Evolutionary conservation across 1,284 basidiomycete genomes (phyloP).

Genomic region (Leccinum holopus): DNA sequence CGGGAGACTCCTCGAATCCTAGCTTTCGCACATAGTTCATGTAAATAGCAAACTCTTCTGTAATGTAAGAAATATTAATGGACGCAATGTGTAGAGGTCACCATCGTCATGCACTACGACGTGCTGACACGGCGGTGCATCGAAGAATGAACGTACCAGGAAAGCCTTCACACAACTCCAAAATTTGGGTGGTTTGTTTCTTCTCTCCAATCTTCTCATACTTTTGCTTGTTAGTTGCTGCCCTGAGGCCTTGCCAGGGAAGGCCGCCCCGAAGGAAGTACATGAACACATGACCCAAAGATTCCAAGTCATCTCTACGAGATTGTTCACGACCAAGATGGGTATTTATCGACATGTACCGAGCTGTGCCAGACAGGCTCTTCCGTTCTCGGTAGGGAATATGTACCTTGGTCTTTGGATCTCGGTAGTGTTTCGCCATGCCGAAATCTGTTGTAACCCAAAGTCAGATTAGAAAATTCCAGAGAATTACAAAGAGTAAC

Average conservation of each 20-base stretch:
- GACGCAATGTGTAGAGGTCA: conserved; percentile 1
- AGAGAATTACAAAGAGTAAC: conserved; percentile 5
- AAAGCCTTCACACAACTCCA: conserved; percentile 94
- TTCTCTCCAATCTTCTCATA: conserved; percentile 99
- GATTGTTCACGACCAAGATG: conserved; percentile 92
- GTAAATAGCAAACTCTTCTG: conserved; percentile 95
- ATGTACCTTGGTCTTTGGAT: conserved; percentile 96
- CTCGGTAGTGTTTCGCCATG: conserved; percentile 98
- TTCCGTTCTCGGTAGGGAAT: conserved; percentile 99
- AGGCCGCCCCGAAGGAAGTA: conserved; percentile 93
- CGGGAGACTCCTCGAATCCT: conserved; percentile 94
- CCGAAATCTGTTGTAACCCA: conserved; percentile 73
- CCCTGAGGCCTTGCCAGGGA: conserved; percentile 94
- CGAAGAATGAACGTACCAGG: conserved; percentile 65
- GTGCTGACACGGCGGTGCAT: conserved; percentile 1
- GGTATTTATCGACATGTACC: conserved; percentile 99
- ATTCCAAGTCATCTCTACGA: conserved; percentile 91
- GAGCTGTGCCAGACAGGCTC: conserved; percentile 94
- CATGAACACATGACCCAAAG: conserved; percentile 97
- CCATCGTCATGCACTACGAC: conserved; percentile 1
- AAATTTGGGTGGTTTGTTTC: conserved; percentile 92
- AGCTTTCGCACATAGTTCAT: conserved; percentile 97
- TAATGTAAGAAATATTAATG: conserved; percentile 34
- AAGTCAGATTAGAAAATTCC: conserved; percentile 14
- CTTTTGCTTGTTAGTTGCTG: conserved; percentile 97